phyloP scores from a whole-genome alignment of 192 early-diverging fungal genomes.

The Entomortierella chlamydospora region DNA sequence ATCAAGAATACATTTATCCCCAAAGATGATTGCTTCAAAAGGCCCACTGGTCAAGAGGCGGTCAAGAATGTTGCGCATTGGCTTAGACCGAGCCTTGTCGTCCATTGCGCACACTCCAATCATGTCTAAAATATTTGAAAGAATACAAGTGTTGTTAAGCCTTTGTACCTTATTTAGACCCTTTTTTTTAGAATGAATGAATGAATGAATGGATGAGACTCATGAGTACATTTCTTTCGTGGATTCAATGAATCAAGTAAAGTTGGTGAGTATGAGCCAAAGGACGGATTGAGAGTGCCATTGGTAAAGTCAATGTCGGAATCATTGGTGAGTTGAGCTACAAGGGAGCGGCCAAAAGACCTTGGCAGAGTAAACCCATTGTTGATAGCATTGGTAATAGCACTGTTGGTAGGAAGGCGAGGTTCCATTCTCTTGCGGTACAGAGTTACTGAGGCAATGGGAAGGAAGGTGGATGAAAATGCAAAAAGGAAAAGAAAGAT shows the following conservation, averaged over 20 bases:
- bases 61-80: slow-evolving; percentile 94
- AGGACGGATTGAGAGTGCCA: neutral
- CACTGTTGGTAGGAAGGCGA: neutral
- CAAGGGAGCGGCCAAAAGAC: slow-evolving; percentile 16
- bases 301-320: neutral
- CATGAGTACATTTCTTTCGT: slow-evolving; percentile 50
- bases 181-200: slow-evolving; percentile 6
- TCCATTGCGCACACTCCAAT: slow-evolving; percentile 95
- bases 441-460: neutral
- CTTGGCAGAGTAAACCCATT: slow-evolving; percentile 29
- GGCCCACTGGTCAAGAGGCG: slow-evolving; percentile 69
- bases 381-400: neutral
- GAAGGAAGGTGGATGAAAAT: neutral
- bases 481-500: neutral
- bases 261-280: neutral
- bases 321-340: slow-evolving; percentile 9
- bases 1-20: slow-evolving; percentile 96
- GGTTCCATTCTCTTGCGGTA: neutral
- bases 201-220: too few relatives aligned
- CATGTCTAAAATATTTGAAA: slow-evolving; percentile 62
- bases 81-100: slow-evolving; percentile 93
- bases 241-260: neutral
- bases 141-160: too few relatives aligned
- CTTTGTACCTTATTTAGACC: too few relatives aligned
- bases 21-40: slow-evolving; percentile 91